phyloP scores from a whole-genome alignment of 1,284 basidiomycete genomes.

The Papiliotrema flavescens region DNA sequence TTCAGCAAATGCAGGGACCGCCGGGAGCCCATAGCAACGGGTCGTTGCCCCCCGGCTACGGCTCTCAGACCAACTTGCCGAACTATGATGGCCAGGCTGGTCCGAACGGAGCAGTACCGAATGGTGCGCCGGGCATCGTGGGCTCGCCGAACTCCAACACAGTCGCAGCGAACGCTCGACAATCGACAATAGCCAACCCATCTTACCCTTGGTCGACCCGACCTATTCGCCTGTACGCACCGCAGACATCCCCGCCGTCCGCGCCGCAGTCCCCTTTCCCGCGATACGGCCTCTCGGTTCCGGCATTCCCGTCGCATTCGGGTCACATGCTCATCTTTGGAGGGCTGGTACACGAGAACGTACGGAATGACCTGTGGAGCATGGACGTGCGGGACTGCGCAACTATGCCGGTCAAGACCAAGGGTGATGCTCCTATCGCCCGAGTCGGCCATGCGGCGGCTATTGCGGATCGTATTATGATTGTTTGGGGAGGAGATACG shows the following conservation, averaged over 20 bases:
- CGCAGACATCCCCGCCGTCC: slow-evolving; percentile 25
- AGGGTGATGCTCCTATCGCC: slow-evolving; percentile 82
- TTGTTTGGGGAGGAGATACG: slow-evolving; percentile 98
- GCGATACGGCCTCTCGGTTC: slow-evolving; percentile 95
- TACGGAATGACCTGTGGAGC: slow-evolving; percentile 91
- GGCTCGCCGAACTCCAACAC: too few species aligned
- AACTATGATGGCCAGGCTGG: neutral
- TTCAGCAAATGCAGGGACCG: neutral
- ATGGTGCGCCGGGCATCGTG: neutral
- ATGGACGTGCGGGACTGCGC: slow-evolving; percentile 76
- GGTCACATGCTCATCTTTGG: slow-evolving; percentile 97
- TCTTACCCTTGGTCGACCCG: slow-evolving; percentile 33
- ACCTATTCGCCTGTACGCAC: slow-evolving; percentile 18
- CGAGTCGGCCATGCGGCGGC: slow-evolving; percentile 95
- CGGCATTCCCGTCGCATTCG: slow-evolving; percentile 68
- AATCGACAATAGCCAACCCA: slow-evolving; percentile 11
- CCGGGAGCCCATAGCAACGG: neutral
- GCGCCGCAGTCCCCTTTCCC: slow-evolving; percentile 68
- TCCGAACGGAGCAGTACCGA: neutral
- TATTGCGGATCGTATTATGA: slow-evolving; percentile 90
- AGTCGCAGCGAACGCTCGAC: neutral
- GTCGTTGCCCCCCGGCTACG: neutral
- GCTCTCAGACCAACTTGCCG: neutral
- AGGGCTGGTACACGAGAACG: slow-evolving; percentile 86
- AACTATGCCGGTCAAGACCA: slow-evolving; percentile 75